Base-by-base conservation (phyloP, 345 rosid species). In the Eutrema japonicum region DNA sequence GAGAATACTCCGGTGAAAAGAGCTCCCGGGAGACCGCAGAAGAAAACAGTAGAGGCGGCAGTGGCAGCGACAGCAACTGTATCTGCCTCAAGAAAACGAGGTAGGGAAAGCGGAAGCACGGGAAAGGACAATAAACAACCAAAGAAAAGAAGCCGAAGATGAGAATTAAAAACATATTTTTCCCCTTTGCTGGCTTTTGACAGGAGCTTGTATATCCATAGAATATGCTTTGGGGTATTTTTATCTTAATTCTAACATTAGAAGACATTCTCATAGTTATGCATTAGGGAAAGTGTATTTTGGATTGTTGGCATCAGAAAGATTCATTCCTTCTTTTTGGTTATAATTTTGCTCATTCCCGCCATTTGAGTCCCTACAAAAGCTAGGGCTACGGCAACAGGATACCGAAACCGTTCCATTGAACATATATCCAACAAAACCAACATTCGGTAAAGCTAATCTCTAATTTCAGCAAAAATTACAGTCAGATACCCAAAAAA, bases 11-110 rank as follows among this genome's bases (percentile, higher is more conserved):
- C 80, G 1, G 62, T 65, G 12, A 89, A 81, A 72, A 73, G 74
- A 71, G 66, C 68, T 36, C 66, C 57, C 1, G 90, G 88, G 13
- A 83, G 89, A 77, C 88, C 85, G 13, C 76, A 82, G 56, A 86
- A 82, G 84, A 87, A 79, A 74, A 75, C 57, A 0, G 68, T 67
- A 2, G 79, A 77, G 76, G 54, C 76, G 1, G 42, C 10, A 13
- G 71, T 33, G 32, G 5, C 22, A 1, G 26, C 72, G 16, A 64
- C 62, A 26, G 70, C 41, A 6, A 66, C 64, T 3, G 56, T 57
- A 43, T 26, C 76, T 5, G 66, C 51, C 6, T 74, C 84, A 2
- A 88, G 80, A 52, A 90, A 90, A 75, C 91, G 86, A 5, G 80
- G 82, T 27, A 83, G 85, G 50, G 89, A 87, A 43, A 53, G 56